A percentile compares a stretch with the other conserved stretches of the same genome.
These are phyloP conservation scores for Coriolopsis trogii DNA, from an alignment of 1,284 basidiomycete genomes.

Conservation along the genomic window DNA sequence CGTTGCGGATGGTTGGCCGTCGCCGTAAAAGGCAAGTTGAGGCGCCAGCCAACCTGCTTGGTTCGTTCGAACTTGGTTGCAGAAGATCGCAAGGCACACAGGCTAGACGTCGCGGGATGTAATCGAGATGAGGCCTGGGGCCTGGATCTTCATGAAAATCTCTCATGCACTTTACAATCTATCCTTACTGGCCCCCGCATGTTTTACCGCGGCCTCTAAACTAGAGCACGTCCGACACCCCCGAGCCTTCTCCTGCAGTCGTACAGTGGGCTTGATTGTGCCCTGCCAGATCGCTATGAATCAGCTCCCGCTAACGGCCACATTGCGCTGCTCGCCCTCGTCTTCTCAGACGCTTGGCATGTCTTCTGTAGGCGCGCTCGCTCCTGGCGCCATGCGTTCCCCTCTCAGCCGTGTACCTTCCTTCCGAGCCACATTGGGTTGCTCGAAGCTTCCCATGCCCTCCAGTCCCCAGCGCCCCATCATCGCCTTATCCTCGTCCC, in stretches of 20 bases:
- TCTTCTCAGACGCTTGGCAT: slow-evolving; percentile 13
- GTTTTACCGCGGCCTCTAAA: not conserved
- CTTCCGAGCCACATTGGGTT: slow-evolving; percentile 48
- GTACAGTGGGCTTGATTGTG: too few relatives aligned
- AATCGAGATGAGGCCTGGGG: slow-evolving; percentile 15
- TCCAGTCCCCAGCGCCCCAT: slow-evolving; percentile 91
- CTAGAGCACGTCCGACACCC: too few relatives aligned
- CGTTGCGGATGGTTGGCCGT: slow-evolving; percentile 9
- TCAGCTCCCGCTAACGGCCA: not conserved
- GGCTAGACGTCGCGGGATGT: slow-evolving; percentile 16
- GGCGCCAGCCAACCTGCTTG: slow-evolving; percentile 1
- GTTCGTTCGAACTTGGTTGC: not conserved
- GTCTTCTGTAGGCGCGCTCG: slow-evolving; percentile 7
- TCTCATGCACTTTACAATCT: slow-evolving; percentile 10
- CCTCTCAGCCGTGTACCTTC: slow-evolving; percentile 42
- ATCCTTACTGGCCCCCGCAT: slow-evolving; percentile 14
- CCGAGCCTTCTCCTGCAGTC: too few relatives aligned
- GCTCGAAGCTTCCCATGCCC: slow-evolving; percentile 89
- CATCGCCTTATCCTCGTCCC: slow-evolving; percentile 96
- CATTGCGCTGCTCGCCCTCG: not conserved
- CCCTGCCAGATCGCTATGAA: not conserved
- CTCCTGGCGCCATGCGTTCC: slow-evolving; percentile 1
- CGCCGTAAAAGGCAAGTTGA: slow-evolving; percentile 4
- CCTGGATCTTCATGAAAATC: slow-evolving; percentile 22
- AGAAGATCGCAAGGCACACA: slow-evolving; percentile 16